Conservation (phyloP, 176 grass and related monocot species). For the Carex pumila region DNA sequence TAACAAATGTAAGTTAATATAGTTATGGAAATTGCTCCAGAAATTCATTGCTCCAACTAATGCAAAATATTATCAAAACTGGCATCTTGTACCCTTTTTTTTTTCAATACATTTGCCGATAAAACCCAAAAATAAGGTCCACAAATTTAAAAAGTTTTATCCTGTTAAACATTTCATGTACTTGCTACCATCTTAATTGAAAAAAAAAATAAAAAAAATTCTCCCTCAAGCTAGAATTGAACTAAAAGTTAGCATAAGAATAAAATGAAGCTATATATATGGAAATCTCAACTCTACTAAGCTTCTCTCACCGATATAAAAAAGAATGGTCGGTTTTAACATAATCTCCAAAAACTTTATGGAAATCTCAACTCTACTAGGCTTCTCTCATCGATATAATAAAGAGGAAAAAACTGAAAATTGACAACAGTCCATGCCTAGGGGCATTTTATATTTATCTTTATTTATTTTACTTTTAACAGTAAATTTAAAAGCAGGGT, state of each 20-base stretch:
- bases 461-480: background rate
- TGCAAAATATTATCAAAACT: background rate
- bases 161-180: background rate
- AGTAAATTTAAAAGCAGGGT: background rate
- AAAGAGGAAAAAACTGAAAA: no score
- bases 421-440: no score
- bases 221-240: background rate
- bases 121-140: background rate
- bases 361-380: no score
- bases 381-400: no score
- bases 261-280: background rate
- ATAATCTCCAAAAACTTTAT: background rate
- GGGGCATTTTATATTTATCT: no score
- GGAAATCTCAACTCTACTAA: no score
- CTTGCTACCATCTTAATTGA: background rate
- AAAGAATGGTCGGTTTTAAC: background rate
- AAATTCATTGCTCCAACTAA: background rate
- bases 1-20: background rate
- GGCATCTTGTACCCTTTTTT: background rate
- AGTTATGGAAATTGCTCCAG: background rate
- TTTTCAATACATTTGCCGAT: background rate
- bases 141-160: background rate
- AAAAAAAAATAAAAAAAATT: background rate
- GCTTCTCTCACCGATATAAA: no score
- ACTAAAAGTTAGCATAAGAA: background rate